Evolutionary conservation across 805 yeast genomes (phyloP).

Genomic region (Yamadazyma sp.): DNA sequence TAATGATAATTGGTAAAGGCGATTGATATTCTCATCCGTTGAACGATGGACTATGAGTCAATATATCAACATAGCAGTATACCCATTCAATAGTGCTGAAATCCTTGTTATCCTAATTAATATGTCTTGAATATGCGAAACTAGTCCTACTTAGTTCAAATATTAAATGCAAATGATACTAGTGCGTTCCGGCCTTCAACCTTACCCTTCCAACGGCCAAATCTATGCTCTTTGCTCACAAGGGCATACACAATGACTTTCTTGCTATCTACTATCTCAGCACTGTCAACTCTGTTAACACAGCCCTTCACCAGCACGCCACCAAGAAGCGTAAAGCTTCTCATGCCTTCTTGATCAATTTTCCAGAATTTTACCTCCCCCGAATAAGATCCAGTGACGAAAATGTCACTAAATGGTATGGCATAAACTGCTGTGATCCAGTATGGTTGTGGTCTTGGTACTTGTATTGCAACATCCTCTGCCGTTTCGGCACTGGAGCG

Average conservation of each 20-base stretch:
- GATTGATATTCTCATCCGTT: too few relatives aligned
- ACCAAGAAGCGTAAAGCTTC: slow-evolving; percentile 60
- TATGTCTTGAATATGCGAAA: too few relatives aligned
- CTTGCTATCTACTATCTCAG: slow-evolving; percentile 51
- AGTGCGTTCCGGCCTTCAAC: slow-evolving; percentile 71
- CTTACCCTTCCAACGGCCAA: slow-evolving; percentile 81
- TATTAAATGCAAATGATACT: slow-evolving; percentile 34
- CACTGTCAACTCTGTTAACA: slow-evolving; percentile 61
- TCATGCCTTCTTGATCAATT: slow-evolving; percentile 54
- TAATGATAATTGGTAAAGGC: too few relatives aligned
- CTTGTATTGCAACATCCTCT: slow-evolving; percentile 44
- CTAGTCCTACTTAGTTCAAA: too few relatives aligned
- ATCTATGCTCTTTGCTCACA: slow-evolving; percentile 79
- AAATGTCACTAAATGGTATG: slow-evolving; percentile 79
- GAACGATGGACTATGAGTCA: too few relatives aligned
- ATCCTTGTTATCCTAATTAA: too few relatives aligned
- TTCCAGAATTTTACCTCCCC: slow-evolving; percentile 82
- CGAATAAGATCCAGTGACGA: slow-evolving; percentile 86
- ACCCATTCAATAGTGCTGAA: too few relatives aligned
- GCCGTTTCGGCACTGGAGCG: slow-evolving; percentile 52
- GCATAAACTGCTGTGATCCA: slow-evolving; percentile 83
- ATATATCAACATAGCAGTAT: too few relatives aligned
- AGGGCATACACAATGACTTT: slow-evolving; percentile 57
- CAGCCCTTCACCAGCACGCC: slow-evolving; percentile 67
- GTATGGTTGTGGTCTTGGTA: slow-evolving; percentile 77